phyloP scores from a whole-genome alignment of 257 asterid genomes.

The Plantago major region DNA sequence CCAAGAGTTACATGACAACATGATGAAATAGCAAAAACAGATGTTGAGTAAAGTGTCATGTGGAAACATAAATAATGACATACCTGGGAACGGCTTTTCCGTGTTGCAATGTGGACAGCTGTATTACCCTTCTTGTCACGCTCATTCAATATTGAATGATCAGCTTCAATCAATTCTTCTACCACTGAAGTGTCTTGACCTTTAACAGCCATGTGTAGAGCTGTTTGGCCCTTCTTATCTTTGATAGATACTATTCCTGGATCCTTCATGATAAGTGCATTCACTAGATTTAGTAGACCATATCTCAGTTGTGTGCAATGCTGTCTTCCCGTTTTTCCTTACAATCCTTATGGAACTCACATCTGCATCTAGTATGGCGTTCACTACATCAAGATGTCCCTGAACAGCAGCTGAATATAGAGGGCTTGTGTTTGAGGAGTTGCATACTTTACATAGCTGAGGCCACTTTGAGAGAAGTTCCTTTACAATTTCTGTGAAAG shows the following conservation, averaged over 20 bases:
- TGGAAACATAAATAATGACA: neutral
- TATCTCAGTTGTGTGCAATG: conserved; percentile 93
- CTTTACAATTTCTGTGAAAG: conserved; percentile 56
- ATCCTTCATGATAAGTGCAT: conserved; percentile 67
- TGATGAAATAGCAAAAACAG: too few relatives aligned
- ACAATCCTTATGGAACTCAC: conserved; percentile 56
- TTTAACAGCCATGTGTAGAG: conserved; percentile 97
- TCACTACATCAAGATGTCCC: conserved; percentile 68
- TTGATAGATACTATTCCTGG: conserved; percentile 67
- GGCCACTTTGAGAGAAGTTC: conserved; percentile 74
- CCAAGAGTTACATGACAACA: too few relatives aligned
- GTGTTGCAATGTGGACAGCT: conserved; percentile 84
- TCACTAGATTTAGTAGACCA: conserved; percentile 62
- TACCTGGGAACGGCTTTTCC: conserved; percentile 91
- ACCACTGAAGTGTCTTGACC: conserved; percentile 77
- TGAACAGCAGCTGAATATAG: conserved; percentile 84
- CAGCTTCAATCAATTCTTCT: conserved; percentile 75
- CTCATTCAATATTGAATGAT: conserved; percentile 64
- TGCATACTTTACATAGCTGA: conserved; percentile 84
- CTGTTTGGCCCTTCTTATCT: conserved; percentile 97
- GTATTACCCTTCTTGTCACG: conserved; percentile 95
- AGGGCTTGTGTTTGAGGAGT: conserved; percentile 91
- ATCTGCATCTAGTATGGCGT: conserved; percentile 83
- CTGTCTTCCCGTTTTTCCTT: conserved; percentile 89
- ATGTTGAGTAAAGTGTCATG: neutral